Evolutionary conservation across 208 protist genomes (phyloP).

Genomic region (Leptomonas seymouri): DNA sequence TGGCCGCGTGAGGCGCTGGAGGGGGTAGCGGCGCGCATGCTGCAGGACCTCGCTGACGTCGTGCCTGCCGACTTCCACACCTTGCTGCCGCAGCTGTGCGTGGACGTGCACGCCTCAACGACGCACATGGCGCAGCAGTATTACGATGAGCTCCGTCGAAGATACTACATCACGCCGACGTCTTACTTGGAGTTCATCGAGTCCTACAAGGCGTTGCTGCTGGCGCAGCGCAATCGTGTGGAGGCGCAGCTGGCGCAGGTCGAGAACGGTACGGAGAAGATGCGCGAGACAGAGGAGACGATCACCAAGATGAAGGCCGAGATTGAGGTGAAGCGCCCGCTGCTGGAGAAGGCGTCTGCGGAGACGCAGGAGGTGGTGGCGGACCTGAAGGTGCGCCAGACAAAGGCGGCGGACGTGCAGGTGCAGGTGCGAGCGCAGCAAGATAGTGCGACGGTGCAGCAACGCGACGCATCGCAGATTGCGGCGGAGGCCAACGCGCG

Average conservation of each 20-base stretch:
- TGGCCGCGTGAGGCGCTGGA: constrained; percentile 96
- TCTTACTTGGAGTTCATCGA: constrained; percentile 97
- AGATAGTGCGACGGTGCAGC: constrained; percentile 85
- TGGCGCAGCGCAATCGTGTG: constrained; percentile 75
- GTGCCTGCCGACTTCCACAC: constrained; percentile 56
- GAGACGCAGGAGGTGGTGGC: constrained; percentile 91
- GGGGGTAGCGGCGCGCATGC: constrained; percentile 84
- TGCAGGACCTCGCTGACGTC: constrained; percentile 55
- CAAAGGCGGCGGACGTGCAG: constrained; percentile 88
- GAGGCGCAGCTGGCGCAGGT: constrained; percentile 90
- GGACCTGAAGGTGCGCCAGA: constrained; percentile 88
- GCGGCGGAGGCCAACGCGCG: constrained; percentile 89
- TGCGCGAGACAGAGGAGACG: constrained; percentile 92
- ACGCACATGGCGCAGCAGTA: constrained; percentile 75
- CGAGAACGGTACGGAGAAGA: constrained; percentile 90
- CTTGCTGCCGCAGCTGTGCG: constrained; percentile 81
- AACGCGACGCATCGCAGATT: constrained; percentile 86
- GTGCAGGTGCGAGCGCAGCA: constrained; percentile 91
- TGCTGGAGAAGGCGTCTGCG: constrained; percentile 87
- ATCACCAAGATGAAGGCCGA: constrained; percentile 93
- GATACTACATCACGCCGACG: constrained; percentile 96
- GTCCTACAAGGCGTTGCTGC: constrained; percentile 90
- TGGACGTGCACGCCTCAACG: constrained; percentile 87
- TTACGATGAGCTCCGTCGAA: constrained; percentile 92
- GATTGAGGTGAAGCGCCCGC: constrained; percentile 91